Conservation (phyloP, 352 stramenopile species). For the Pythium angustatum region DNA sequence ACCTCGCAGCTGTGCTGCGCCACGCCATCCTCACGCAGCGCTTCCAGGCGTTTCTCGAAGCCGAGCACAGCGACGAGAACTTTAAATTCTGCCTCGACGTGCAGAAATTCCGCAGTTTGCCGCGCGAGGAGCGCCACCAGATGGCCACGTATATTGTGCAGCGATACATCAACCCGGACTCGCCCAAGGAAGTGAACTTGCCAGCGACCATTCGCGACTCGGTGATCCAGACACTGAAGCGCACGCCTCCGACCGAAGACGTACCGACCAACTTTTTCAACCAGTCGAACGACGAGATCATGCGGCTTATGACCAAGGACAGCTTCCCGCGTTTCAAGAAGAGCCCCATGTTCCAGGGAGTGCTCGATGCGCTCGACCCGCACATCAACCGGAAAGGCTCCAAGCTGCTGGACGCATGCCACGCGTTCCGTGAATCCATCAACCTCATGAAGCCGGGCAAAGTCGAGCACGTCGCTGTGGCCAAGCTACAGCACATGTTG, state of each 20-base stretch:
- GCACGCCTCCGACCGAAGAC: conserved; percentile 27
- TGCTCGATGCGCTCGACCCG: conserved; percentile 65
- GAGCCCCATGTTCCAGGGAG: conserved; percentile 58
- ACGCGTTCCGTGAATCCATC: conserved; percentile 73
- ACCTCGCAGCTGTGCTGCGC: conserved; percentile 60
- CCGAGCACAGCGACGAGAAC: conserved; percentile 82
- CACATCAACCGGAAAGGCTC: conserved; percentile 66
- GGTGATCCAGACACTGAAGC: conserved; percentile 37
- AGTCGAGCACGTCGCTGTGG: conserved; percentile 51
- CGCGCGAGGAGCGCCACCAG: conserved; percentile 33
- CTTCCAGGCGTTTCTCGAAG: conserved; percentile 65
- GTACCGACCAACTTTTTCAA: conserved; percentile 54
- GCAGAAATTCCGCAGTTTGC: conserved; percentile 43
- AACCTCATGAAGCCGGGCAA: conserved; percentile 56
- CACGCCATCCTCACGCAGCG: conserved; percentile 59
- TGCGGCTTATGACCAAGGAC: conserved; percentile 79
- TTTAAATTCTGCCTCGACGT: conserved; percentile 75
- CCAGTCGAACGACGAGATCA: conserved; percentile 69
- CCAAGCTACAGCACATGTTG: conserved; percentile 63
- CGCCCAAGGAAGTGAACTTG: conserved; percentile 75
- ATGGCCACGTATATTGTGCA: conserved; percentile 47
- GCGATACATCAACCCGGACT: conserved; percentile 57
- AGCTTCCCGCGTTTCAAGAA: conserved; percentile 84
- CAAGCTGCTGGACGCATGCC: conserved; percentile 60
- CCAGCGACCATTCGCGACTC: conserved; percentile 57